Evolutionary conservation across 2,329 filamentous ascomycete genomes (phyloP).

Genomic region (Fusarium sterilihyphosum): DNA sequence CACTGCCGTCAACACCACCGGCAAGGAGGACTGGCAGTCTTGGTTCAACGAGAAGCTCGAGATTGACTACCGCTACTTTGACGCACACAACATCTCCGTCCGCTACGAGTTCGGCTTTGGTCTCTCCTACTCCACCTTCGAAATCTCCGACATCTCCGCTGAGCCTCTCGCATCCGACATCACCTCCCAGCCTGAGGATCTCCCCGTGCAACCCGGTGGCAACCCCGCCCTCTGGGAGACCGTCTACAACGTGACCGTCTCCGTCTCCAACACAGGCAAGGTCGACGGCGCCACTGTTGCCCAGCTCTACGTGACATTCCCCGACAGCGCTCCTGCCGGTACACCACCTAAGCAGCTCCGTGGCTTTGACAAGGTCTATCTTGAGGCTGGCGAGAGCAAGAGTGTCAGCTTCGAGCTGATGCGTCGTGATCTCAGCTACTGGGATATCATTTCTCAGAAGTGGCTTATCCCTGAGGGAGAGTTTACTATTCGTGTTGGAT

Average conservation of each 20-base stretch:
- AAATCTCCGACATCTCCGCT: conserved; percentile 52
- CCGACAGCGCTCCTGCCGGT: conserved; percentile 48
- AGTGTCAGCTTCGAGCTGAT: conserved; percentile 57
- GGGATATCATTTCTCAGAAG: conserved; percentile 55
- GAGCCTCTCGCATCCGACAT: conserved; percentile 37
- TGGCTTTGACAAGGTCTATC: conserved; percentile 61
- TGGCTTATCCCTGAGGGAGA: conserved; percentile 49
- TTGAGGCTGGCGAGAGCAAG: conserved; percentile 53
- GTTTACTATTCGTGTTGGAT: conserved; percentile 41
- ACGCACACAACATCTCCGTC: conserved; percentile 66
- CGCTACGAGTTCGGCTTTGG: conserved; percentile 76
- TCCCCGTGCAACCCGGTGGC: conserved; percentile 59
- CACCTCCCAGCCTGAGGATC: conserved; percentile 43
- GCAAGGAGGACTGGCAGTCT: conserved; percentile 54
- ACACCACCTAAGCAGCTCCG: conserved; percentile 62
- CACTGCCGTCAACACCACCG: conserved; percentile 50
- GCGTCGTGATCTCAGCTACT: conserved; percentile 60
- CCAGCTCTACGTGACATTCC: conserved; percentile 65
- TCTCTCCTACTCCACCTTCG: conserved; percentile 73
- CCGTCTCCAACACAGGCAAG: conserved; percentile 61
- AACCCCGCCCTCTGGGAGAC: conserved; percentile 63
- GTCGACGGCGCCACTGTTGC: conserved; percentile 60
- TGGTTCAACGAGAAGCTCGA: conserved; percentile 71
- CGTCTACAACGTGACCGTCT: conserved; percentile 58
- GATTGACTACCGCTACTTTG: conserved; percentile 75